Base-by-base conservation (phyloP, 2,329 filamentous ascomycete genomes). In the Colletotrichum sp. region DNA sequence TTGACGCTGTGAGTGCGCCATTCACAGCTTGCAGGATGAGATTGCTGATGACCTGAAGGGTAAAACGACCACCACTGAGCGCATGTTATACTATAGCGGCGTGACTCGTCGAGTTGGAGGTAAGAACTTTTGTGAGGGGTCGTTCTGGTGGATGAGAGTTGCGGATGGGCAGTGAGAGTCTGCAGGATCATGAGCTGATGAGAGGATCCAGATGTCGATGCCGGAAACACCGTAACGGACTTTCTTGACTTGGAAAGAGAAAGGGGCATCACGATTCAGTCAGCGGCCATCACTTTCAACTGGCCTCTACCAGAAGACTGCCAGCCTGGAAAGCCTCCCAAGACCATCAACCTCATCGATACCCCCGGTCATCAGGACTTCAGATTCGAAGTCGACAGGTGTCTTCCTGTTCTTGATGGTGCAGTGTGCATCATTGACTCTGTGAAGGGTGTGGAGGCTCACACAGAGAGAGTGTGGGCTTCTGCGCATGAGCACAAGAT, bases 321-420 rank as follows among this genome's bases (percentile, higher is more conserved):
- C 30, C 82, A 80, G n/a, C 85, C 83, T 1, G 85, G 84, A 78
- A 82, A 81, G 73, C 80, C 81, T 66, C 86, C 87, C 85, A 91
- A 96, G 82, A 95, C 93, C 7, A 93, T 98, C 84, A 98, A 98
- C 82, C 88, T 98, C 3, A 99, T 99, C 76, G 97, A 99, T 83
- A 99, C 97, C 0, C 97, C 97, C 3, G 97, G 97, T 2, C 97
- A 99, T 82, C 96, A 98, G 26, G 97, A 99, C 83, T 99, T 99
- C 81, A 96, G 96, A 1, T 99, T 99, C 81, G 97, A 99, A 84
- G 97, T 99, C 4, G 91, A 98, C 79, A 92, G 97, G 15, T 99
- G 96, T 36, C 88, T 99, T 8, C 93, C 95, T 24, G 94, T 98
- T 39, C 89, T 98, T 0, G 96, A 98, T 82, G 96, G 96, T 7